Evolutionary conservation across 2,329 filamentous ascomycete species (phyloP), one percentile per base, ranked within the genome.

Genomic region (Lachnellula suecica): DNA sequence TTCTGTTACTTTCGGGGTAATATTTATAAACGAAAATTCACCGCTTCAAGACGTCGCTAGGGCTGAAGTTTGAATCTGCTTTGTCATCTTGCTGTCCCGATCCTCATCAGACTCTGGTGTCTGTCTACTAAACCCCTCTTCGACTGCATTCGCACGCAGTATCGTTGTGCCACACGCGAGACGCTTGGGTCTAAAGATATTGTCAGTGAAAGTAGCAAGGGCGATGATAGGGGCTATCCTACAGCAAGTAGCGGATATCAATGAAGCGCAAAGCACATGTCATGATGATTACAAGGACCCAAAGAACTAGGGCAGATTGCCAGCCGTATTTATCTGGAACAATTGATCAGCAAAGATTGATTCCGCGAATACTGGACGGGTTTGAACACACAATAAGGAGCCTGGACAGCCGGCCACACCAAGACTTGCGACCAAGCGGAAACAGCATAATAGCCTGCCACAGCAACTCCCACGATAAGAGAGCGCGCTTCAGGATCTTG

Each of bases 401-500:
- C 77, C 54, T 79, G 72, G 1, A 67, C 70, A 1, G 77, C 76
- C 3, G 77, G 77, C 77, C 77, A 79, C 2, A 78, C 72, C 2
- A 79, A 66, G 2, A 79, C 74, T 49, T 79, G 76, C 6, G 72
- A 75, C 76, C 76, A 79, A 1, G 77, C 74, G 0, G 74, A 72
- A 23, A 79, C 72, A 2, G 75, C 73, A 56, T 79, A 79, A 51
- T 79, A 76, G 0, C 71, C 70, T 2, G 77, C 75, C 19, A 80
- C 74, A 1, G 74, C 69, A 5, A 77, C 71, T 4, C 77, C 77
- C 0, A 79, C 72, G 35, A 77, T 75, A 2, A 79, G 65, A 1
- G 75, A 72, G 11, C 76, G 69, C 4, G 72, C 74, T 56, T 79
- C 76, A 1, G 76, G 73, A 52, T 79, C 76, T 59, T 78, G 75